Evolutionary conservation across 192 early-diverging fungal genomes (phyloP), one percentile per base, ranked within the genome.

Genomic region (Rhizoclosmatium sp.): DNA sequence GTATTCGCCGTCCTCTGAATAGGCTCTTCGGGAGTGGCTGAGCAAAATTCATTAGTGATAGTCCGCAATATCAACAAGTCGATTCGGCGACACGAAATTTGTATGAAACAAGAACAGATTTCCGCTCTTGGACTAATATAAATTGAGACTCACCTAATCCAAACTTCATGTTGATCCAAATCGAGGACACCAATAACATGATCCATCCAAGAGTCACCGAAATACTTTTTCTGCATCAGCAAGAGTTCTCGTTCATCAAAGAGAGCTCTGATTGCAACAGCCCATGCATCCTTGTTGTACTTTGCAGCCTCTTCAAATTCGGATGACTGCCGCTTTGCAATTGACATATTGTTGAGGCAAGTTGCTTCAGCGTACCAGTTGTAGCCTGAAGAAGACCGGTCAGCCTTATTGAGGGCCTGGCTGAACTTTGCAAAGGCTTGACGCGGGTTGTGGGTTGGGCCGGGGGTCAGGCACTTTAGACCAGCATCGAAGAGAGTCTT

Each of bases 291-390:
- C 75, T 62, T 42, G 9, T 54, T 45, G 31, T 47, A 4, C 10
- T 39, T 31, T 5, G 66, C 42, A 12, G 75, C 75, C 44, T 67
- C 62, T 21, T 12, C 41, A 12, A 49, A 65, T 19, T 39, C 44
- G 41, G 45, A 14, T 41, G 10, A 45, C 65, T 62, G 75, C 45
- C 75, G 75, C 46, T 66, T 66, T 48, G 75, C 61, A 16, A 76
- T 64, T 5, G 62, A 46, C 75, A 76, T 76, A 47, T 76, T 76
- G 75, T 56, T 76, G 62, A 76, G 75, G 47, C 75, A 76, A 14
- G 49, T 66, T 10, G 75, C 75, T 7, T 59, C 40, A 9, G 44
- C 21, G 19, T 76, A 76, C 75, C 75, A 76, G 42, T 47, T 62
- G 23, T 62, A 62, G 23, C 21, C 39, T 7, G 7, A 62, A 4